Conservation (phyloP, 2,329 filamentous ascomycete species). For the Catunica adiposa region DNA sequence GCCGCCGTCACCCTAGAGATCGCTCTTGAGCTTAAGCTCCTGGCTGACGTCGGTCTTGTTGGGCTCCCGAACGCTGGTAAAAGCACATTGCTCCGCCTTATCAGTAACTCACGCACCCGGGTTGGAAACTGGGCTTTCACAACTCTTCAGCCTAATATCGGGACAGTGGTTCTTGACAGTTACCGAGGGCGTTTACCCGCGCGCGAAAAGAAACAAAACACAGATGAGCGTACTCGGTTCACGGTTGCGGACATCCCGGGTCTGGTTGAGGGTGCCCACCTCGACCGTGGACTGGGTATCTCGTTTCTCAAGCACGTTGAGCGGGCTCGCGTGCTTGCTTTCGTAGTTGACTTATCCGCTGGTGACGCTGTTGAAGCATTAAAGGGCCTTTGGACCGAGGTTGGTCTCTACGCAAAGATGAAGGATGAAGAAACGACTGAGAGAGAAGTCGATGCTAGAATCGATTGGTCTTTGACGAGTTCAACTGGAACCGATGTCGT, state of each 20-base stretch:
- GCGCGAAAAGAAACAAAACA: not conserved
- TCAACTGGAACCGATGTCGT: conserved; percentile 18
- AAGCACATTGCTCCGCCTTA: conserved; percentile 71
- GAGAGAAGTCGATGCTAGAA: conserved; percentile 38
- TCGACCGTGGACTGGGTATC: conserved; percentile 79
- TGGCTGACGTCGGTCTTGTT: conserved; percentile 88
- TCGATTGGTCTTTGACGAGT: conserved; percentile 44
- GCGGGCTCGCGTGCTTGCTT: conserved; percentile 79
- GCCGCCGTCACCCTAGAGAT: conserved; percentile 60
- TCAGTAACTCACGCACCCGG: conserved; percentile 76
- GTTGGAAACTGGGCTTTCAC: conserved; percentile 96
- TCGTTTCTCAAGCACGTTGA: conserved; percentile 90
- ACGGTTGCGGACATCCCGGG: conserved; percentile 94
- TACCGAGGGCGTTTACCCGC: conserved; percentile 36
- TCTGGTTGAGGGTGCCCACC: conserved; percentile 77
- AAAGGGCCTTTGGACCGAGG: conserved; percentile 74
- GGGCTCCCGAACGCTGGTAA: conserved; percentile 94
- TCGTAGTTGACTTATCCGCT: conserved; percentile 72
- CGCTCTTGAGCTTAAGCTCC: conserved; percentile 81
- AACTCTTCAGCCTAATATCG: conserved; percentile 85
- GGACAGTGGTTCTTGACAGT: conserved; percentile 84
- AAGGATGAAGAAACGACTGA: conserved; percentile 57
- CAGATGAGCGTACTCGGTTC: conserved; percentile 51
- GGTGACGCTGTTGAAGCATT: conserved; percentile 67
- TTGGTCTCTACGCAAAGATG: conserved; percentile 69